A percentile compares a stretch with the other conserved stretches of the same genome.
These are phyloP conservation scores for Neofusicoccum umdonicola DNA, from an alignment of 2,329 filamentous ascomycete genomes.

Conservation along the genomic window DNA sequence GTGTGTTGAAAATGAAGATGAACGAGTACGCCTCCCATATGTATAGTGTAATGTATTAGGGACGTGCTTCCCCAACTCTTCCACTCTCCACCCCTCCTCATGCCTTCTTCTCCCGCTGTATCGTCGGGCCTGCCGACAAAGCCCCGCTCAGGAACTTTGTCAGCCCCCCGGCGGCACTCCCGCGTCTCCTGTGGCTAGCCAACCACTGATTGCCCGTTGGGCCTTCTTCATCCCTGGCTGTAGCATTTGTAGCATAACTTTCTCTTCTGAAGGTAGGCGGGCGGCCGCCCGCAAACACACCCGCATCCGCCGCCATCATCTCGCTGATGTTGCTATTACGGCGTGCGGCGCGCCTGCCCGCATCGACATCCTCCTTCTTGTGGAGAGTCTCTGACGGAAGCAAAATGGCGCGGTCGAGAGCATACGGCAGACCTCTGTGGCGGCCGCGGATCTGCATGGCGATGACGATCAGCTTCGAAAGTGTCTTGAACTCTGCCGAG, in stretches of 20 bases:
- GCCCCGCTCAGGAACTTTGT: conserved; percentile 27
- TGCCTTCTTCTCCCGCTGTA: conserved; percentile 23
- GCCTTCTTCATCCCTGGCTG: conserved; percentile 1
- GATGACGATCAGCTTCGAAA: conserved; percentile 66
- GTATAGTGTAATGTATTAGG: no score
- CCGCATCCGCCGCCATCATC: conserved; percentile 17
- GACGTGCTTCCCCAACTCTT: no score
- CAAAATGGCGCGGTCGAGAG: conserved; percentile 68
- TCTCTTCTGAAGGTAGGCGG: not conserved
- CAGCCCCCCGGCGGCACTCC: conserved; percentile 17
- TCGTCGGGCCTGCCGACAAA: conserved; percentile 30
- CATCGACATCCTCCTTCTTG: conserved; percentile 57
- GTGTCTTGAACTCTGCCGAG: conserved; percentile 72
- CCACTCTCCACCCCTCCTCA: not conserved
- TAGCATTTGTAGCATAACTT: not conserved
- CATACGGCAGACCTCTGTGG: conserved; percentile 63
- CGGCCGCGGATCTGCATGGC: conserved; percentile 66
- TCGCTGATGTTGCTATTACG: conserved; percentile 28
- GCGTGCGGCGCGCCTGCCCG: conserved; percentile 39
- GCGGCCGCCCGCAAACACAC: not conserved
- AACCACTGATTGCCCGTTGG: conserved; percentile 3
- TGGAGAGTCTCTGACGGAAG: conserved; percentile 65
- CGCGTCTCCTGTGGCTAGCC: conserved; percentile 13
- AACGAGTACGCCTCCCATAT: no score
- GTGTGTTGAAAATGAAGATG: no score